Conservation (phyloP, 2,329 filamentous ascomycete genomes). For the Periglandula ipomoeae region DNA sequence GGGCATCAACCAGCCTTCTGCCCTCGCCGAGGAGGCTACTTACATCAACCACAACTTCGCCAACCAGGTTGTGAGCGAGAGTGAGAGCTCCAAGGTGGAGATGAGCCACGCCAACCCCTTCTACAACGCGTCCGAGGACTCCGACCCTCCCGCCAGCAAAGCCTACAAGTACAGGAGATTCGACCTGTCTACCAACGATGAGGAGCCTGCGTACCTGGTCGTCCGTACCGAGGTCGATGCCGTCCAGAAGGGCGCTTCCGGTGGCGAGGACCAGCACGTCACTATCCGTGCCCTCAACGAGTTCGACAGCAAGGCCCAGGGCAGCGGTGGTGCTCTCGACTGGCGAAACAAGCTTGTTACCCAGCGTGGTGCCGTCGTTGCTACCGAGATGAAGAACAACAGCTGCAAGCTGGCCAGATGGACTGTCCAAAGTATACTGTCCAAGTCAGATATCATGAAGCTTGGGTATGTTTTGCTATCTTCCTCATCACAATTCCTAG, state of each 20-base stretch:
- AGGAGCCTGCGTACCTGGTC: conserved; percentile 85
- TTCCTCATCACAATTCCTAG: too few relatives aligned
- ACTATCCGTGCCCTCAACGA: conserved; percentile 96
- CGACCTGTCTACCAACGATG: conserved; percentile 88
- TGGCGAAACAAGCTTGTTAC: conserved; percentile 92
- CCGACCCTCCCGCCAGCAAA: conserved; percentile 89
- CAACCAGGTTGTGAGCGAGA: conserved; percentile 87
- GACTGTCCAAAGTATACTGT: conserved; percentile 94
- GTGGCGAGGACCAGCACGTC: conserved; percentile 82
- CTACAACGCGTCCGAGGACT: conserved; percentile 90
- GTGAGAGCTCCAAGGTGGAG: conserved; percentile 64
- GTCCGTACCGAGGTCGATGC: conserved; percentile 95
- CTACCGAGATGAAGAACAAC: conserved; percentile 99
- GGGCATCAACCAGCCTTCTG: conserved; percentile 83
- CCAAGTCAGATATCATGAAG: conserved; percentile 98
- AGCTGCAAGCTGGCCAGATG: conserved; percentile 96
- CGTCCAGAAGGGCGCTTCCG: conserved; percentile 88
- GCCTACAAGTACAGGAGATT: conserved; percentile 98
- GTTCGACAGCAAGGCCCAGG: conserved; percentile 96
- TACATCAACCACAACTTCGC: conserved; percentile 99
- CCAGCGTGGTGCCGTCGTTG: conserved; percentile 92
- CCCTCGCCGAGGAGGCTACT: conserved; percentile 91
- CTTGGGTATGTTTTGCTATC: conserved; percentile 58
- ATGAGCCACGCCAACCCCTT: conserved; percentile 92
- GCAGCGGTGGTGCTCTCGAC: conserved; percentile 88